Evolutionary conservation across 495 filamentous ascomycete species (phyloP).

Genomic region (Friedmanniomyces simplex): DNA sequence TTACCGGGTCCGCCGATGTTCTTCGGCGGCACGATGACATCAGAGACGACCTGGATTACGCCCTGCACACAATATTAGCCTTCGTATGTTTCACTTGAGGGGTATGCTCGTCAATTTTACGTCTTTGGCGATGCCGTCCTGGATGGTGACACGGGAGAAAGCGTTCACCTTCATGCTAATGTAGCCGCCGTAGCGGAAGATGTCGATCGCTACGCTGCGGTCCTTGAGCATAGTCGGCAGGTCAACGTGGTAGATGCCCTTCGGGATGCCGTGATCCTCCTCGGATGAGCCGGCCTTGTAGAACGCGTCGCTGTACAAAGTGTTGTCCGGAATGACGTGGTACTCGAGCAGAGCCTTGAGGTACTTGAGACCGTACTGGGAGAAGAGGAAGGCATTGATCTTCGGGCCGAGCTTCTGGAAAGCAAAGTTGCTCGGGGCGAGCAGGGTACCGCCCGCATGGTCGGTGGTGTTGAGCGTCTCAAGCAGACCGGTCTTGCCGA

Average conservation of each 20-base stretch:
- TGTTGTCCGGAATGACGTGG: conserved; percentile 62
- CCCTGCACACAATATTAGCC: too few species aligned
- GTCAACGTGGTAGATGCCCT: conserved; percentile 47
- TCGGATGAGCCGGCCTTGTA: conserved; percentile 37
- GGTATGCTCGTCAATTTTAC: too few species aligned
- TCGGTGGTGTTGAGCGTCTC: conserved; percentile 35
- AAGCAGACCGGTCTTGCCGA: conserved; percentile 57
- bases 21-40: conserved; percentile 65
- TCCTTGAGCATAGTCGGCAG: conserved; percentile 55
- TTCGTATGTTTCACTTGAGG: too few species aligned
- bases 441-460: conserved; percentile 53
- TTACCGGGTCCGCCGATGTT: conserved; percentile 24
- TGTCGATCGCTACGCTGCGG: conserved; percentile 52
- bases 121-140: conserved; percentile 59
- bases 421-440: conserved; percentile 66
- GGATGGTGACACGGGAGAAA: conserved; percentile 44
- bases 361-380: conserved; percentile 53
- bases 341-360: conserved; percentile 67
- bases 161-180: conserved; percentile 64
- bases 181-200: conserved; percentile 50
- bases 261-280: conserved; percentile 17
- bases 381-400: conserved; percentile 71
- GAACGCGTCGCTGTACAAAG: conserved; percentile 72
- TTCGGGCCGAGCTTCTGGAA: conserved; percentile 58
- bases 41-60: conserved; percentile 60